Evolutionary conservation across 768 basidiomycete species (phyloP).

Genomic region (Trametes coccinea): DNA sequence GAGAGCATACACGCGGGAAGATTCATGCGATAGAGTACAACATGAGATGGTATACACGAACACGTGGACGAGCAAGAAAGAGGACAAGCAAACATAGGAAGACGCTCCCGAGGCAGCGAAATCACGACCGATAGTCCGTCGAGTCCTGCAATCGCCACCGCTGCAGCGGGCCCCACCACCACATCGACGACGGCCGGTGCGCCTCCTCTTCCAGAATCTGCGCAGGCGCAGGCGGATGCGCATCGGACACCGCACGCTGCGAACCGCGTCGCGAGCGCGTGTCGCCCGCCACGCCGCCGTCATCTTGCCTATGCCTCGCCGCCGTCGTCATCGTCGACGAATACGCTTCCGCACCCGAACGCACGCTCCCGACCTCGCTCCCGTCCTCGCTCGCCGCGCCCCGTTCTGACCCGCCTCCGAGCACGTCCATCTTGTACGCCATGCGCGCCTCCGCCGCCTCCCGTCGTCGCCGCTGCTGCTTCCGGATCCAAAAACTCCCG

Average conservation of each 20-base stretch:
- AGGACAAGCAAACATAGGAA: too few species aligned
- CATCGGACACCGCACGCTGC: background rate
- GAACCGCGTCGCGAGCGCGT: background rate
- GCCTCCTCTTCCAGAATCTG: conserved; percentile 7
- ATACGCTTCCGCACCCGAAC: conserved; percentile 2
- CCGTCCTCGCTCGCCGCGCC: conserved; percentile 20
- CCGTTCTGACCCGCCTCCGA: background rate
- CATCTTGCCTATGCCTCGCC: background rate
- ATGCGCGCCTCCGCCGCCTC: conserved; percentile 24
- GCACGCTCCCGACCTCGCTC: background rate
- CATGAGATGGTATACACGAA: too few species aligned
- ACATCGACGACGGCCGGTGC: conserved; percentile 48
- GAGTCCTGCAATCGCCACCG: conserved; percentile 78
- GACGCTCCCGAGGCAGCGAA: too few species aligned
- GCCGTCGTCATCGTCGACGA: background rate
- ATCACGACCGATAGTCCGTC: conserved; percentile 52
- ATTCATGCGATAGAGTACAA: too few species aligned
- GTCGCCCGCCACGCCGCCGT: background rate
- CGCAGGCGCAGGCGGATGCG: conserved; percentile 4
- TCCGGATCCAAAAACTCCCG: conserved; percentile 63
- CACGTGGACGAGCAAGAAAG: too few species aligned
- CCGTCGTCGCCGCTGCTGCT: conserved; percentile 34
- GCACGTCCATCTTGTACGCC: conserved; percentile 19
- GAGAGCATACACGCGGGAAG: too few species aligned
- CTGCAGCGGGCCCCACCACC: conserved; percentile 81